phyloP scores from a whole-genome alignment of 179 eudicot genomes.

The Gypsophila paniculata region DNA sequence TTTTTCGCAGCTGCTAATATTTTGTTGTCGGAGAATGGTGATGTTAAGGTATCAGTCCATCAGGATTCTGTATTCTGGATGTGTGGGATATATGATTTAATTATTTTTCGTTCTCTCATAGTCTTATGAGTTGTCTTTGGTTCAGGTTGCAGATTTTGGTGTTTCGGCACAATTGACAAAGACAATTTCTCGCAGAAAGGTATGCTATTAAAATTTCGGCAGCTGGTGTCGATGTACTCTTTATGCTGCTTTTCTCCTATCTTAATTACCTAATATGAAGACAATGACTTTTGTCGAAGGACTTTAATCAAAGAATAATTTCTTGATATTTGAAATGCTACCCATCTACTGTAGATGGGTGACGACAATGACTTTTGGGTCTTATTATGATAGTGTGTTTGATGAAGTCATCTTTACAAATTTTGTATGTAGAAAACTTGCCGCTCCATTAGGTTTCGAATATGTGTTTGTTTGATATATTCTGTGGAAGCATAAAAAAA shows the following conservation, averaged over 20 bases:
- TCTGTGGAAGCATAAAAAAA: neutral
- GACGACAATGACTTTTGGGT: neutral
- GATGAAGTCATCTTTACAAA: neutral
- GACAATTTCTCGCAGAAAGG: constrained; percentile 96
- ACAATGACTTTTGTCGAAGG: too few species aligned
- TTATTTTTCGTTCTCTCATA: too few species aligned
- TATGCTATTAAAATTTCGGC: constrained; percentile 24
- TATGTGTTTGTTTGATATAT: neutral
- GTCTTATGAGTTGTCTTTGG: constrained; percentile 25
- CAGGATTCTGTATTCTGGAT: constrained; percentile 2
- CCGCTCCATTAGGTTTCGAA: too few species aligned
- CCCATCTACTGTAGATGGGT: too few species aligned
- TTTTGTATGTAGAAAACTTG: too few species aligned
- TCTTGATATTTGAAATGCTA: too few species aligned
- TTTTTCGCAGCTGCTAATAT: constrained; percentile 87
- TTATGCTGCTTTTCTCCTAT: neutral
- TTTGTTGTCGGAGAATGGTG: constrained; percentile 87
- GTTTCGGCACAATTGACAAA: constrained; percentile 92
- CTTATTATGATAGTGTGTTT: neutral
- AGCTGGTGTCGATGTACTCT: neutral
- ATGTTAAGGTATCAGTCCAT: constrained; percentile 65
- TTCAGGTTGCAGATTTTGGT: constrained; percentile 96
- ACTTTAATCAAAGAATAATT: too few species aligned
- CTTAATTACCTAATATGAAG: neutral
- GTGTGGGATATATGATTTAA: neutral